Evolutionary conservation across 768 basidiomycete genomes (phyloP).

Genomic region (Neoboletus magnificus): DNA sequence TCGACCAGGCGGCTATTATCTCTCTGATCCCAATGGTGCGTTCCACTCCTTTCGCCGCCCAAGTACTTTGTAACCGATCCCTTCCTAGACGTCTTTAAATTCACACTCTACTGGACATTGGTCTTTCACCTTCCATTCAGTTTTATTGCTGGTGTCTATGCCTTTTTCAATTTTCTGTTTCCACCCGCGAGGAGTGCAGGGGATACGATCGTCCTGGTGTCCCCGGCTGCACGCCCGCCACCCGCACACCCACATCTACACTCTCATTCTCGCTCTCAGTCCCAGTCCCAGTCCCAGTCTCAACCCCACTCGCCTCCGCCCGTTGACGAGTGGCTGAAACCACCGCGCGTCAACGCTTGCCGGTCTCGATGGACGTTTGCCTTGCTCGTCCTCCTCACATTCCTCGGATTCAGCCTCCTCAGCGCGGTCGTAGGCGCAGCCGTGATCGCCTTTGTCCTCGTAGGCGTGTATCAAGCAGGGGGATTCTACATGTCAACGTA

Average conservation of each 20-base stretch:
- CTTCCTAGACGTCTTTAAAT: slow-evolving; percentile 39
- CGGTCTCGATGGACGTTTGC: slow-evolving; percentile 40
- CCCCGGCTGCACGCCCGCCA: neutral
- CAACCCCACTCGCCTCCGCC: neutral
- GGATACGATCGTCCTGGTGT: slow-evolving; percentile 1
- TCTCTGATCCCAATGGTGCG: slow-evolving; percentile 33
- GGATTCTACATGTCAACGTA: slow-evolving; percentile 42
- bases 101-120: slow-evolving; percentile 49
- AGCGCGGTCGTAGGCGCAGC: slow-evolving; percentile 40
- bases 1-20: slow-evolving; percentile 34
- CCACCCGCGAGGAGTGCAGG: slow-evolving; percentile 27
- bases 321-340: slow-evolving; percentile 11
- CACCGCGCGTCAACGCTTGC: slow-evolving; percentile 28
- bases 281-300: neutral
- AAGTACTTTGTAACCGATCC: too few relatives aligned
- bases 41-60: too few relatives aligned
- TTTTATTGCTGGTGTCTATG: slow-evolving; percentile 38
- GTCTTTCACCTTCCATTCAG: slow-evolving; percentile 44
- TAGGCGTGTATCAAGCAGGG: slow-evolving; percentile 37
- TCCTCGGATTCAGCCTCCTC: slow-evolving; percentile 31
- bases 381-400: slow-evolving; percentile 38
- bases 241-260: neutral
- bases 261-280: neutral
- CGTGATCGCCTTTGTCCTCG: slow-evolving; percentile 37
- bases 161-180: slow-evolving; percentile 41